Percentiles rank a stretch among this genome's conserved stretches.
Conservation (phyloP, 208 protist species). For the Entamoeba dispar region DNA sequence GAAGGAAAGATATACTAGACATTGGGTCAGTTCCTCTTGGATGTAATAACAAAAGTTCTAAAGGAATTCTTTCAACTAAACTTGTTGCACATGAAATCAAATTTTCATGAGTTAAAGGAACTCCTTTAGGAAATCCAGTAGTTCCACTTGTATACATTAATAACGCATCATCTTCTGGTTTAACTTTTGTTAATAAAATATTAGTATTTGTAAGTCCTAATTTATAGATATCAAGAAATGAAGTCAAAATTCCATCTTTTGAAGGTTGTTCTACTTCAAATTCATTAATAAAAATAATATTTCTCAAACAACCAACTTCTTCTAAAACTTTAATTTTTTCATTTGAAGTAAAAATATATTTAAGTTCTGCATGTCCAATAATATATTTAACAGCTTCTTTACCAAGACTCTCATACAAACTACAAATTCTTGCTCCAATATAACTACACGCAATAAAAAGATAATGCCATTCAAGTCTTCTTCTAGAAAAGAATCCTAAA, state of each 20-base stretch:
- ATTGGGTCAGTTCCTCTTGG: background rate
- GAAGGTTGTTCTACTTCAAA: background rate
- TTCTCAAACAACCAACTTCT: background rate
- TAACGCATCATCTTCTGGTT: background rate
- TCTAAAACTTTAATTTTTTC: background rate
- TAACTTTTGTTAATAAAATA: background rate
- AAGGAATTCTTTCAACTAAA: background rate
- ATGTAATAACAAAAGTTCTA: background rate
- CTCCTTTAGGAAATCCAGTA: constrained; percentile 20
- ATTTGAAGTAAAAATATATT: background rate
- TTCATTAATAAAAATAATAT: background rate
- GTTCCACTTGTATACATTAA: constrained; percentile 28
- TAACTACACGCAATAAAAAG: background rate
- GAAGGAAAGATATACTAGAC: background rate
- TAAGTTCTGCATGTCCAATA: background rate
- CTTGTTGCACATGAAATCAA: background rate
- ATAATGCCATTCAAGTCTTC: background rate
- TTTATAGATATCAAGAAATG: background rate
- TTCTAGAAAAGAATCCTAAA: background rate
- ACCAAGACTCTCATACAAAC: background rate
- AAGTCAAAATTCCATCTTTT: background rate
- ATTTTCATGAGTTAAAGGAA: constrained; percentile 16
- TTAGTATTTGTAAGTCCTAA: background rate
- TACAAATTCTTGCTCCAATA: background rate
- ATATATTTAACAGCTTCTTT: background rate